phyloP scores from a whole-genome alignment of 78 protist genomes.

The Planoprotostelium fungivorum region DNA sequence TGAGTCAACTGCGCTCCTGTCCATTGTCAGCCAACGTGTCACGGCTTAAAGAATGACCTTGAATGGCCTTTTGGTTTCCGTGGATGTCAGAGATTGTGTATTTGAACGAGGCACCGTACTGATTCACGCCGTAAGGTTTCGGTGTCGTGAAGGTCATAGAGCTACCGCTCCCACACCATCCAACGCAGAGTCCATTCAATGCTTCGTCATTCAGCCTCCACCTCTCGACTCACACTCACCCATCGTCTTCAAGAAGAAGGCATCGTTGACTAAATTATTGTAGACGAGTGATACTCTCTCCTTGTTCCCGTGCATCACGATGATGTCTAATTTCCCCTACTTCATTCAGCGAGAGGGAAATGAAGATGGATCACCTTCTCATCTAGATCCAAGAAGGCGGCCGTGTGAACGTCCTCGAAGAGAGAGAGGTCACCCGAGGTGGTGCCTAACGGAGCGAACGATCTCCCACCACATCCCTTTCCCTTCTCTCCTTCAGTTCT shows the following conservation, averaged over 20 bases:
- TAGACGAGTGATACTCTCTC: neutral
- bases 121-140: conserved; percentile 66
- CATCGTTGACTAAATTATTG: conserved; percentile 59
- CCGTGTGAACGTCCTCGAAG: conserved; percentile 23
- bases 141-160: conserved; percentile 35
- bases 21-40: neutral
- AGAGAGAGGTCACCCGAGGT: conserved; percentile 22
- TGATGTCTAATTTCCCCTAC: conserved; percentile 16
- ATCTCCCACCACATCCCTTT: conserved; percentile 7
- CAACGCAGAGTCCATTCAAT: conserved; percentile 61
- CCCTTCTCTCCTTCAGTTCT: neutral
- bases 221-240: conserved; percentile 14
- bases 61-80: conserved; percentile 15
- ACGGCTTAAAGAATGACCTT: neutral
- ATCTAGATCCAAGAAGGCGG: conserved; percentile 47
- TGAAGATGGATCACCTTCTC: conserved; percentile 16
- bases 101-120: conserved; percentile 57
- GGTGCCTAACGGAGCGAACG: conserved; percentile 1
- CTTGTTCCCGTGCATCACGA: neutral
- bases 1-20: conserved; percentile 55
- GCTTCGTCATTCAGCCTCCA: neutral
- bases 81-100: conserved; percentile 36
- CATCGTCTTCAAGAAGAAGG: conserved; percentile 58
- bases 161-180: conserved; percentile 50
- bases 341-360: neutral